Evolutionary conservation across 257 asterid genomes (phyloP).

Genomic region (Solanum chmielewskii): DNA sequence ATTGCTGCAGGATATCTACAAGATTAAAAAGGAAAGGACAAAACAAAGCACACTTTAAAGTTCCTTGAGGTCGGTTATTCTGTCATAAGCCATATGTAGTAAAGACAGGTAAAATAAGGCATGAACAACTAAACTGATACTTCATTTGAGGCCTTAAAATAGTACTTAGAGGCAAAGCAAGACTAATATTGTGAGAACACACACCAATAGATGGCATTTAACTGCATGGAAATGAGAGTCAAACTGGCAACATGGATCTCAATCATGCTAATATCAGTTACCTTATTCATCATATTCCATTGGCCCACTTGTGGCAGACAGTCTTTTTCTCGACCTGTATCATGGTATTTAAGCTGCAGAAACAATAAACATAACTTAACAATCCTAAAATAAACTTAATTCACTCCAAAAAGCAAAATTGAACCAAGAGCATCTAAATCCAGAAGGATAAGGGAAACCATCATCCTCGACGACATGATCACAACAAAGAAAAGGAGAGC

Average conservation of each 20-base stretch:
- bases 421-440: no score
- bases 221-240: background rate
- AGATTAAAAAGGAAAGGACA: background rate
- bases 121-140: background rate
- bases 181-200: background rate
- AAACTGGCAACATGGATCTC: background rate
- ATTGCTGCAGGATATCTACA: background rate
- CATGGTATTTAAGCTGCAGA: slow-evolving; percentile 86
- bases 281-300: slow-evolving; percentile 99
- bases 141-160: background rate
- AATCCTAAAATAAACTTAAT: background rate
- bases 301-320: slow-evolving; percentile 96
- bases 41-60: background rate
- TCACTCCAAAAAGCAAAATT: background rate
- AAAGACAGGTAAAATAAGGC: background rate
- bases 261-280: background rate
- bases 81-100: background rate
- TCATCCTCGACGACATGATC: background rate
- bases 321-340: slow-evolving; percentile 90
- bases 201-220: background rate
- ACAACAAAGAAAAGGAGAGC: background rate
- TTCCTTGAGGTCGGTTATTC: background rate
- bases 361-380: background rate
- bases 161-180: background rate
- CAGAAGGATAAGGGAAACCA: background rate